Conservation (phyloP, 345 rosid genomes). For the Salix koriyanagi region DNA sequence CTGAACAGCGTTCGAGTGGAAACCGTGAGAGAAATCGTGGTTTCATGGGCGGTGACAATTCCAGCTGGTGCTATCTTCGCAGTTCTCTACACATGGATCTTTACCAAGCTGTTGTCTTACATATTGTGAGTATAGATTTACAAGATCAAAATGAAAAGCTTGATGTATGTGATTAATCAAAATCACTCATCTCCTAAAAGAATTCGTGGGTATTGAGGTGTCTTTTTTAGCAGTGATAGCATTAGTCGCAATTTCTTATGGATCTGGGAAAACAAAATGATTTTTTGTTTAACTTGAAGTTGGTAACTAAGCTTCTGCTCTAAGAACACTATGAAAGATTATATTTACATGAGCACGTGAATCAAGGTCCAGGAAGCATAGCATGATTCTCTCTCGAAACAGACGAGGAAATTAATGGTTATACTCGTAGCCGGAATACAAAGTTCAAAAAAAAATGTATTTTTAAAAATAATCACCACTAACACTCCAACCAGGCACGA, state of each 20-base stretch:
- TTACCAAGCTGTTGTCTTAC: slow-evolving; percentile 68
- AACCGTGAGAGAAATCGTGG: slow-evolving; percentile 82
- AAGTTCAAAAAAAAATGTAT: not conserved
- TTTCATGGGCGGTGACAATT: slow-evolving; percentile 86
- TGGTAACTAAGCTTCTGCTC: not conserved
- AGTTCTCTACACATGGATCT: slow-evolving; percentile 79
- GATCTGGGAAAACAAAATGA: not conserved
- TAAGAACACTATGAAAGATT: not conserved
- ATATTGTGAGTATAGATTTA: slow-evolving; percentile 40
- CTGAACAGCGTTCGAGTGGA: slow-evolving; percentile 83
- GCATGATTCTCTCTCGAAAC: not conserved
- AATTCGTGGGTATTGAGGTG: slow-evolving; percentile 18
- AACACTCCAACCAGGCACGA: slow-evolving; percentile 9
- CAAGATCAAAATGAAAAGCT: slow-evolving; percentile 14
- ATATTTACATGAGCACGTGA: not conserved
- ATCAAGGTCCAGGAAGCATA: not conserved
- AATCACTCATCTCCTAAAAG: slow-evolving; percentile 9
- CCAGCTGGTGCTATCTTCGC: slow-evolving; percentile 87
- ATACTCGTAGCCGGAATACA: not conserved
- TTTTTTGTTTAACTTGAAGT: not conserved
- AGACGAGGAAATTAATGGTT: not conserved
- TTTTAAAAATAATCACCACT: too few relatives aligned
- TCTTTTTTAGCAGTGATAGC: slow-evolving; percentile 16
- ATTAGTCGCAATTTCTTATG: slow-evolving; percentile 18
- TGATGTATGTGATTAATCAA: slow-evolving; percentile 26